Percentiles rank a stretch among this genome's conserved stretches.
These are phyloP conservation scores for Carex scoparia DNA, from an alignment of 176 grass and related monocot genomes.

Conservation along the genomic window DNA sequence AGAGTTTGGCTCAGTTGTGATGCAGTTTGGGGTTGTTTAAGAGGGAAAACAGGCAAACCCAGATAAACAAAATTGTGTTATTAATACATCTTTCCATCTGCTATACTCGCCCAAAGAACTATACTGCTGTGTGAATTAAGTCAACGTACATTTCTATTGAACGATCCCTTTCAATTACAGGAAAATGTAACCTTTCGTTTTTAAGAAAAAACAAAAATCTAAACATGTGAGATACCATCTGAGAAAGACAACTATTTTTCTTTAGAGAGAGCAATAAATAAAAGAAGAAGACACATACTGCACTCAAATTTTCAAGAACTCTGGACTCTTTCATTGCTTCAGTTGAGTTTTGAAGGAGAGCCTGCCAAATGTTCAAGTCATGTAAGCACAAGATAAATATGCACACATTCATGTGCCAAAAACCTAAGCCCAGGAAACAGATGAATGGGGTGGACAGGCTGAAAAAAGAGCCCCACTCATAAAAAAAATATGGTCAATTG, in stretches of 20 bases:
- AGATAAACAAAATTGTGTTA: not conserved
- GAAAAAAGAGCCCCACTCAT: not conserved
- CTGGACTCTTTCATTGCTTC: conserved; percentile 77
- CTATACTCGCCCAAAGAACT: not conserved
- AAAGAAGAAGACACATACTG: conserved; percentile 35
- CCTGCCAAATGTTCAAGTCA: conserved; percentile 43
- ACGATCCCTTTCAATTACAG: not conserved
- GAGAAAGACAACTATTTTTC: not conserved
- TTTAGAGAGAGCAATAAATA: conserved; percentile 1
- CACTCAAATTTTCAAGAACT: conserved; percentile 61
- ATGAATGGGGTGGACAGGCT: not conserved
- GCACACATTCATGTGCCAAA: not conserved
- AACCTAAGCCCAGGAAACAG: conserved; percentile 6
- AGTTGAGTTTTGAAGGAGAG: conserved; percentile 50
- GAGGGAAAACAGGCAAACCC: not conserved
- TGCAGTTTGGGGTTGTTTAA: not conserved
- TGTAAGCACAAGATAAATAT: not conserved
- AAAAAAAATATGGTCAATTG: not conserved
- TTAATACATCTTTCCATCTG: not conserved
- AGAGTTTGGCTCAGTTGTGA: not conserved
- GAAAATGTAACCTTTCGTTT: not conserved
- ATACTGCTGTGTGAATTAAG: not conserved
- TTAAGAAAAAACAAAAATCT: not conserved
- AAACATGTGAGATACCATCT: not conserved
- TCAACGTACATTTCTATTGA: not conserved